Percentiles rank a stretch among this genome's conserved stretches.
These are phyloP conservation scores for Nothophaeocryptopus gaeumannii DNA, from an alignment of 2,329 filamentous ascomycete genomes.

Conservation along the genomic window DNA sequence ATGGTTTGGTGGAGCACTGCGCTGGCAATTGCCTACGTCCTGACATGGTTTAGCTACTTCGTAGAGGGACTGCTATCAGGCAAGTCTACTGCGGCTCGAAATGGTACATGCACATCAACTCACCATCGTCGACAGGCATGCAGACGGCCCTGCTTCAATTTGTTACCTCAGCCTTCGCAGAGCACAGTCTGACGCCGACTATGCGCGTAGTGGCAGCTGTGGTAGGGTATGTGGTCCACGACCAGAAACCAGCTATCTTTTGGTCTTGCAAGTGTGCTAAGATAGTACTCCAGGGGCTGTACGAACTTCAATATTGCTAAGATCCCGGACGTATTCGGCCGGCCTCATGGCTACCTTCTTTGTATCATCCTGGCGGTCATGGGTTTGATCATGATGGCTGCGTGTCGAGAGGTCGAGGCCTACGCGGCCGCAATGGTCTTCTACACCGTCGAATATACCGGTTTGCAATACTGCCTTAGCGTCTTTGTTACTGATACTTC, in stretches of 20 bases:
- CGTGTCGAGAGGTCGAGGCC: slow-evolving; percentile 54
- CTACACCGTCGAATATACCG: slow-evolving; percentile 37
- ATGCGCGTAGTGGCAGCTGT: slow-evolving; percentile 56
- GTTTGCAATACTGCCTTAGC: slow-evolving; percentile 44
- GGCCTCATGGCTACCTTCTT: slow-evolving; percentile 60
- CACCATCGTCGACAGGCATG: too few relatives aligned
- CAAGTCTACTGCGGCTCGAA: too few relatives aligned
- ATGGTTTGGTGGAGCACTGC: slow-evolving; percentile 21
- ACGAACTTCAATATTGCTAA: slow-evolving; percentile 64
- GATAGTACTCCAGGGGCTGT: too few relatives aligned
- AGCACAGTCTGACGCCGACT: slow-evolving; percentile 54
- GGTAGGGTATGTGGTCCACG: too few relatives aligned
- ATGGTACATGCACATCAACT: too few relatives aligned
- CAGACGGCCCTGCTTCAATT: too few relatives aligned
- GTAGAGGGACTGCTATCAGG: too few relatives aligned
- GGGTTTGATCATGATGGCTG: slow-evolving; percentile 65
- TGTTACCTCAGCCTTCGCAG: too few relatives aligned
- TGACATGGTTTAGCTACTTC: too few relatives aligned
- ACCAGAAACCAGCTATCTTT: too few relatives aligned
- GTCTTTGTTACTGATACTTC: slow-evolving; percentile 34
- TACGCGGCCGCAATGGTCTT: slow-evolving; percentile 8
- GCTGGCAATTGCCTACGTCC: slow-evolving; percentile 13
- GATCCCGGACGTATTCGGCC: slow-evolving; percentile 65
- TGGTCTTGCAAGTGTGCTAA: too few relatives aligned
- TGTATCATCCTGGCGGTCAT: slow-evolving; percentile 52